phyloP scores from a whole-genome alignment of 2,329 filamentous ascomycete genomes.

The Periconia digitata region DNA sequence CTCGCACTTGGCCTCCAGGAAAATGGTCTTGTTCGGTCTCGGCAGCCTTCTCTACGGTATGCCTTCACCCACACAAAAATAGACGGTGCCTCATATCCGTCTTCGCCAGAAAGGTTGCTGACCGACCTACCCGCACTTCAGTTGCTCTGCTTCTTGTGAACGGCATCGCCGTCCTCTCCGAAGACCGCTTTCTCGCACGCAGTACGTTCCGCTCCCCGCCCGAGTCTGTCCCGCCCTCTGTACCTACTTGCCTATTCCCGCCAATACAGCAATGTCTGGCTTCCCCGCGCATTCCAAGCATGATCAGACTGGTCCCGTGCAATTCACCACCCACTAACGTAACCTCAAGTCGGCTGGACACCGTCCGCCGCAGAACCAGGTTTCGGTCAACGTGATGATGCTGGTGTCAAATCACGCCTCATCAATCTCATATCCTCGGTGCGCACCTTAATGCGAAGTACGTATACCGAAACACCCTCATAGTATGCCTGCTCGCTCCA shows the following conservation, averaged over 20 bases:
- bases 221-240: not conserved
- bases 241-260: not conserved
- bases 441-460: constrained; percentile 90
- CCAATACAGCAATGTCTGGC: not conserved
- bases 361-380: constrained; percentile 72
- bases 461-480: constrained; percentile 37
- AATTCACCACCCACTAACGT: not conserved
- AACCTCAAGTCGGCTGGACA: constrained; percentile 71
- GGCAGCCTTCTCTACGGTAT: constrained; percentile 74
- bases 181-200: constrained; percentile 88
- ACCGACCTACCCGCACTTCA: constrained; percentile 46
- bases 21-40: constrained; percentile 70
- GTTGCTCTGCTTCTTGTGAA: constrained; percentile 88
- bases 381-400: constrained; percentile 68
- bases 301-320: too few relatives aligned
- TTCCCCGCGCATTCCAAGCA: not conserved
- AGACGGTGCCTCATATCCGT: not conserved
- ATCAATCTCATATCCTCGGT: constrained; percentile 90
- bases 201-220: constrained; percentile 53
- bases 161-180: constrained; percentile 88
- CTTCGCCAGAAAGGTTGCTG: not conserved
- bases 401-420: constrained; percentile 81
- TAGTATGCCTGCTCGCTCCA: not conserved
- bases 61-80: not conserved
- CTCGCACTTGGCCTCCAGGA: not conserved